These are phyloP conservation scores for Cercospora sesami DNA, from an alignment of 2,329 filamentous ascomycete species.

Conservation along the genomic window DNA sequence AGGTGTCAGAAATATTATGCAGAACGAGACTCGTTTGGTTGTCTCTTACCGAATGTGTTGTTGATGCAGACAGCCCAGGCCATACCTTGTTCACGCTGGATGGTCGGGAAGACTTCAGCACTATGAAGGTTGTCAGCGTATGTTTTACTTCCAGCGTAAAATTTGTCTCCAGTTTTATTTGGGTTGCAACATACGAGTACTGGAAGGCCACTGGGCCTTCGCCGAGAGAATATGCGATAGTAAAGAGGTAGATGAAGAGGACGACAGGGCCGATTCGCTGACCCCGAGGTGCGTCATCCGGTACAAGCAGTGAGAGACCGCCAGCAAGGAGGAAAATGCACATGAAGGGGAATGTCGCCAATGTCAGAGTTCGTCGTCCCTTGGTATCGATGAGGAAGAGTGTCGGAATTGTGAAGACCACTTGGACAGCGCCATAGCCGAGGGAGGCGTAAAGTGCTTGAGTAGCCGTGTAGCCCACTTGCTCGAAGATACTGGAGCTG, in stretches of 20 bases:
- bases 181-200: constrained; percentile 30
- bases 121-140: neutral
- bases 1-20: constrained; percentile 6
- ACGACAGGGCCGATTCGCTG: constrained; percentile 44
- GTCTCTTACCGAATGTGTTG: constrained; percentile 45
- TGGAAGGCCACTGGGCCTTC: constrained; percentile 48
- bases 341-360: constrained; percentile 50
- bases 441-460: constrained; percentile 45
- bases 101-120: constrained; percentile 50
- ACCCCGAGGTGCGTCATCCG: constrained; percentile 27
- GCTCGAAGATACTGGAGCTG: constrained; percentile 40
- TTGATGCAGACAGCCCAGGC: constrained; percentile 61
- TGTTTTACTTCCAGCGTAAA: neutral
- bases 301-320: constrained; percentile 44
- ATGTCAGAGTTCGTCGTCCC: constrained; percentile 44
- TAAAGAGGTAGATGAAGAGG: constrained; percentile 52
- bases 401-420: constrained; percentile 48
- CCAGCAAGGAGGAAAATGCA: constrained; percentile 53
- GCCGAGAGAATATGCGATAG: constrained; percentile 52
- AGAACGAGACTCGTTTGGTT: neutral
- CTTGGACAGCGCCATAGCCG: constrained; percentile 50
- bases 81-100: constrained; percentile 46
- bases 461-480: constrained; percentile 40
- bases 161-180: neutral
- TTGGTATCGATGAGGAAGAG: constrained; percentile 51